phyloP scores from a whole-genome alignment of 1,284 basidiomycete species.

The Sparassis latifolia region DNA sequence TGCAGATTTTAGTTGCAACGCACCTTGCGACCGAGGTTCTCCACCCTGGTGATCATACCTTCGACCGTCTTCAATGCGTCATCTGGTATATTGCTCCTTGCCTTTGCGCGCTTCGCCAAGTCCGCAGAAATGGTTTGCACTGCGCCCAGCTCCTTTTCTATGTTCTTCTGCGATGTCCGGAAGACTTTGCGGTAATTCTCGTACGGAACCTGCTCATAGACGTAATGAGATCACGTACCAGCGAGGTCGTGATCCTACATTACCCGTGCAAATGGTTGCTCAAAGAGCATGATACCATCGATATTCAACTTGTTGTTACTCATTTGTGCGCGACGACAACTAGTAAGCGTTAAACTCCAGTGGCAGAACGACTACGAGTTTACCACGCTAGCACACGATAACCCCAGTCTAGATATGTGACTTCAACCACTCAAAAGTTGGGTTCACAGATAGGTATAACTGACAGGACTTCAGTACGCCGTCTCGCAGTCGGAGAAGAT shows the following conservation, averaged over 20 bases:
- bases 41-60: conserved; percentile 67
- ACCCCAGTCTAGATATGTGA: too few relatives aligned
- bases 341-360: too few relatives aligned
- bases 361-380: too few relatives aligned
- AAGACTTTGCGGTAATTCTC: conserved; percentile 84
- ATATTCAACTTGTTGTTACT: conserved; percentile 48
- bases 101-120: conserved; percentile 38
- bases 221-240: conserved; percentile 7
- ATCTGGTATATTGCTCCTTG: conserved; percentile 34
- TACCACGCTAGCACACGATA: too few relatives aligned
- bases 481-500: too few relatives aligned
- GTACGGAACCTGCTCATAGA: conserved; percentile 61
- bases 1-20: conserved; percentile 1
- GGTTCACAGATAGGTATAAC: too few relatives aligned
- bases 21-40: conserved; percentile 82
- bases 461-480: too few relatives aligned
- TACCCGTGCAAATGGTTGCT: conserved; percentile 81
- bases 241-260: conserved; percentile 17
- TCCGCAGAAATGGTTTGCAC: conserved; percentile 53
- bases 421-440: too few relatives aligned
- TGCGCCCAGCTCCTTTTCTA: conserved; percentile 70
- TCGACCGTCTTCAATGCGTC: conserved; percentile 64
- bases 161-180: conserved; percentile 69
- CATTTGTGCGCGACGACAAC: conserved; percentile 25
- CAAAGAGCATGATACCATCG: conserved; percentile 81